A percentile compares a stretch with the other conserved stretches of the same genome.
These are phyloP conservation scores for Globisporangium paroecandrum DNA, from an alignment of 352 stramenopile genomes.

Conservation along the genomic window DNA sequence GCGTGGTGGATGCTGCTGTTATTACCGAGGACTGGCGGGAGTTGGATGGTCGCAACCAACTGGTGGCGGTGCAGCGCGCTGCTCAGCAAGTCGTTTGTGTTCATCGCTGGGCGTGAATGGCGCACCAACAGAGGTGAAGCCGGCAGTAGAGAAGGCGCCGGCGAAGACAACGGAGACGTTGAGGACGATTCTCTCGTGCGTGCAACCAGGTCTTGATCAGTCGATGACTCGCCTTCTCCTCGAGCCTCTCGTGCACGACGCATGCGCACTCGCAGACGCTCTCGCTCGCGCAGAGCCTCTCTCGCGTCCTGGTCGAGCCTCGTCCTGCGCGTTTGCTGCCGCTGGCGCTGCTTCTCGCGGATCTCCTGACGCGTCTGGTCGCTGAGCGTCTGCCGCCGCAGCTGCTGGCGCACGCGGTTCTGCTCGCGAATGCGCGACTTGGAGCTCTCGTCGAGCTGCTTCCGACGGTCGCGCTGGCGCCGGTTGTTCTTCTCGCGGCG, in stretches of 20 bases:
- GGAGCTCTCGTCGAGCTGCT: conserved; percentile 36
- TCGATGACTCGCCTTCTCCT: conserved; percentile 5
- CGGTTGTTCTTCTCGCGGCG: conserved; percentile 44
- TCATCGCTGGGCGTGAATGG: conserved; percentile 9
- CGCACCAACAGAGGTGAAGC: not conserved
- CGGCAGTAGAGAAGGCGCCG: not conserved
- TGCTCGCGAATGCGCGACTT: conserved; percentile 43
- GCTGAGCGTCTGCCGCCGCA: conserved; percentile 43
- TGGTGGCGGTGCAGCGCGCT: not conserved
- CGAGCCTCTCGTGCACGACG: conserved; percentile 24
- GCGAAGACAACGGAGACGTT: not conserved
- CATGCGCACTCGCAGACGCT: conserved; percentile 42
- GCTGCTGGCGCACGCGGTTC: conserved; percentile 58
- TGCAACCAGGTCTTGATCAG: not conserved
- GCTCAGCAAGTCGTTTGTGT: conserved; percentile 15
- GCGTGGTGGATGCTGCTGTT: conserved; percentile 11
- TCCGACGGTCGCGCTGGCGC: conserved; percentile 44
- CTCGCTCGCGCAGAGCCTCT: conserved; percentile 38
- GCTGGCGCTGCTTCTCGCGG: conserved; percentile 39
- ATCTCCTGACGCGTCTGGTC: conserved; percentile 31
- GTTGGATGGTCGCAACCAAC: conserved; percentile 2
- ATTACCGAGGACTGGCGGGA: conserved; percentile 11
- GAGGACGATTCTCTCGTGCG: not conserved
- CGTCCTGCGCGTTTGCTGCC: conserved; percentile 40
- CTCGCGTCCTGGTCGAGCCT: conserved; percentile 38